Evolutionary conservation across 2,329 filamentous ascomycete species (phyloP), one percentile per base, ranked within the genome.

Genomic region (Arthrobotrys musiformis): DNA sequence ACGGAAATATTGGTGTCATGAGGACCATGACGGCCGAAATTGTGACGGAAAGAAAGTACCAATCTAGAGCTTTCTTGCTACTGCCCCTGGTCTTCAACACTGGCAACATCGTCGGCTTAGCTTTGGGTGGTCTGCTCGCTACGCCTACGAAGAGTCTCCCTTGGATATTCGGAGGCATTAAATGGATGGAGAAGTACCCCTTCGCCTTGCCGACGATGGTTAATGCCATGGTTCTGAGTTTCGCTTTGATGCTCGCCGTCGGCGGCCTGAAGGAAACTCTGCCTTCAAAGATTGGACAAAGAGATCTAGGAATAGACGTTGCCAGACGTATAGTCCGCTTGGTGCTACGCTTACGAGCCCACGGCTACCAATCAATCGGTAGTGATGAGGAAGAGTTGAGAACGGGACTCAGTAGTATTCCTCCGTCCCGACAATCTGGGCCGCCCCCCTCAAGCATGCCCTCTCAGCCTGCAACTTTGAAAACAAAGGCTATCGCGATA

Each of bases 1-100:
- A 93, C 81, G 91, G 90, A 0, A 93, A 93, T 81, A 87, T 92
- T 1, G 90, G 90, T 0, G 90, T 93, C 1, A 91, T 93, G 89
- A 85, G 90, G 74, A 92, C 90, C 6, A 91, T 92, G 88, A 91
- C 92, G 46, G 87, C 88, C 1, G 91, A 93, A 83, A 91, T 91
- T 33, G 89, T 93, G 42, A 86, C 86, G 61, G 90, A 92, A 83
- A 91, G 90, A 82, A 91, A 88, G 85, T 91, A 83, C 73, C 85
- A 86, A 78, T 85, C 85, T 2, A 82, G 84, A 75, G 84, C 85
- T 0, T 86, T 86, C 56, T 79, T 85, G 17, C 81, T 86, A 19
- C 76, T 86, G 52, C 85, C 85, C 0, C 90, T 93, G 86, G 90
- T 90, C 56, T 91, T 92, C 83, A 92, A 92, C 80, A 86, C 89